Evolutionary conservation across 345 rosid species (phyloP).

Genomic region (Rhodamnia argentea): DNA sequence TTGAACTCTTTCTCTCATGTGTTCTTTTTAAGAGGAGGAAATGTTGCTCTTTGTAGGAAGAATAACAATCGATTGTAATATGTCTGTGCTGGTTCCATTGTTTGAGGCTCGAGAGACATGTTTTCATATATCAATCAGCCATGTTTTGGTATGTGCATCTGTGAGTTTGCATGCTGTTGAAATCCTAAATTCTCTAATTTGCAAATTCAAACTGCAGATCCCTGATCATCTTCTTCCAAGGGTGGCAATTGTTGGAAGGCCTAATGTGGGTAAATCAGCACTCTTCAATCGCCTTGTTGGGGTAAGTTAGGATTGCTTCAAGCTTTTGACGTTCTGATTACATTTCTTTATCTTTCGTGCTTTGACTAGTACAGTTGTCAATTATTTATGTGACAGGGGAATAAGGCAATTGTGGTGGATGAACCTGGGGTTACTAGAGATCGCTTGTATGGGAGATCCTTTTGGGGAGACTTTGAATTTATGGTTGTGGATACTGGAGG

Average conservation of each 20-base stretch:
- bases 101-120: background rate
- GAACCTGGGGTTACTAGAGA: constrained; percentile 98
- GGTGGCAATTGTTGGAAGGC: constrained; percentile 93
- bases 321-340: background rate
- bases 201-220: constrained; percentile 41
- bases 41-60: background rate
- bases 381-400: constrained; percentile 23
- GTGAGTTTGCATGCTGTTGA: background rate
- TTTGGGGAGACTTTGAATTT: constrained; percentile 78
- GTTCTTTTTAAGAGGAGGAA: background rate
- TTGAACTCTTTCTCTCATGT: background rate
- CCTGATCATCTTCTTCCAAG: constrained; percentile 78
- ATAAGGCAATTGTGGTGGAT: constrained; percentile 90
- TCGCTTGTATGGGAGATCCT: constrained; percentile 85
- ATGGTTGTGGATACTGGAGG: constrained; percentile 96
- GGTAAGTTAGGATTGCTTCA: constrained; percentile 18
- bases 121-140: background rate
- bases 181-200: background rate
- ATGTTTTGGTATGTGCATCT: background rate
- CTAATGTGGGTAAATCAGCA: constrained; percentile 96
- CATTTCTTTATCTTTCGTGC: background rate
- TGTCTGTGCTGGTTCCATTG: background rate
- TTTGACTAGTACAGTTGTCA: background rate
- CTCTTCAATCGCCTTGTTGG: constrained; percentile 94
- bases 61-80: background rate